Base-by-base conservation (phyloP, 345 rosid species). In the Carallia pectinifolia region DNA sequence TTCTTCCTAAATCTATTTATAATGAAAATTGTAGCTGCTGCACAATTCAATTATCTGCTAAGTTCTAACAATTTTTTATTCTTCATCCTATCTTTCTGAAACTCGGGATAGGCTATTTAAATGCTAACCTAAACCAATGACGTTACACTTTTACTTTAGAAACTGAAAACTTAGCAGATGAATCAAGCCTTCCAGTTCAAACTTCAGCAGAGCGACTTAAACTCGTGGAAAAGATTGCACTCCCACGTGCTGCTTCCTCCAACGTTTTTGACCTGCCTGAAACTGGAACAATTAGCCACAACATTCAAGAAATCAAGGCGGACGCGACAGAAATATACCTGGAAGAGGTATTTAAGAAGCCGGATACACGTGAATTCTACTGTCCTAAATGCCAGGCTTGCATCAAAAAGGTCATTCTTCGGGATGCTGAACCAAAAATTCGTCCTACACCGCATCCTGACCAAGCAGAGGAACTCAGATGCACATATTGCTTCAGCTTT, bases 401-500 rank as follows among this genome's bases (percentile, higher is more conserved):
- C 72, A 74, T 74, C 44, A 4, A 62, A 15, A 74, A 74, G 31
- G 77, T 74, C 48, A 8, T 54, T 7, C 61, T 74, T 52, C 52
- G 19, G 0, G 67, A 47, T 18, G 27, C 23, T 10, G 50, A 18
- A 58, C 17, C 6, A 31, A 38, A 23, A 47, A 0, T 2, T 0
- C 0, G 1, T 58, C 58, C 6, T 17, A 29, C 18, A 15, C 38
- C 12, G 10, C 23, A 23, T 23, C 23, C 23, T 23, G 23, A 23
- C 23, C 29, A 27, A 40, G 2, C 7, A 30, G 47, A 31, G 7
- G 6, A 6, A 19, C 30, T 67, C 71, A 34, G 23, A 66, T 67
- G 77, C 66, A 16, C 77, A 6, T 53, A 66, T 9, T 67, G 77
- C 72, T 74, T 67, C 44, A 53, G 67, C 47, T 74, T 62, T 56